phyloP scores from a whole-genome alignment of 345 rosid genomes.

The Carallia brachiata region DNA sequence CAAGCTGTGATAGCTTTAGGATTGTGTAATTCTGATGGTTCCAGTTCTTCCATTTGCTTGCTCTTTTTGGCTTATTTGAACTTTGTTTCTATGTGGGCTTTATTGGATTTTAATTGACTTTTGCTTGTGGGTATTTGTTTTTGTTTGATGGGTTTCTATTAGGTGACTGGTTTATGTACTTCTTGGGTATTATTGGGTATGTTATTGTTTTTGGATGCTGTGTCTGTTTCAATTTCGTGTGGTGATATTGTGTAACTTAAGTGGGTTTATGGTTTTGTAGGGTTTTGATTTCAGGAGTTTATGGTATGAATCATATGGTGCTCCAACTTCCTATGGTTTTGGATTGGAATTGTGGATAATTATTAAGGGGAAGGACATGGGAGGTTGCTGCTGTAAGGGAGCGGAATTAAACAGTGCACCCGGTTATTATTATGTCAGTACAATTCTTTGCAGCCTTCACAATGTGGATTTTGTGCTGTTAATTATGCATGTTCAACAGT shows the following conservation, averaged over 20 bases:
- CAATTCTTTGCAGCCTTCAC: constrained; percentile 22
- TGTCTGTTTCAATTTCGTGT: no score
- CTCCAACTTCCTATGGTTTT: constrained; percentile 11
- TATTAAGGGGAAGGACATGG: constrained; percentile 49
- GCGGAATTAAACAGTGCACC: constrained; percentile 43
- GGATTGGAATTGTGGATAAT: constrained; percentile 27
- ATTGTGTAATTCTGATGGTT: not conserved
- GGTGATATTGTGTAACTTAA: not conserved
- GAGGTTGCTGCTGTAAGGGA: constrained; percentile 86
- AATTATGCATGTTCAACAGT: no score
- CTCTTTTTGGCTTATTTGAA: not conserved
- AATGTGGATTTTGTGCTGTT: not conserved
- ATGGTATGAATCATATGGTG: constrained; percentile 2
- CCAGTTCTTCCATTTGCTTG: not conserved
- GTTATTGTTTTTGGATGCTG: no score
- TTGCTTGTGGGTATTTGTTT: not conserved
- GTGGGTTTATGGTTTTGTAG: not conserved
- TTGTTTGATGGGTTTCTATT: not conserved
- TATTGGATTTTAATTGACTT: not conserved
- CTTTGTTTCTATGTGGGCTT: not conserved
- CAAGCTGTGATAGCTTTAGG: not conserved
- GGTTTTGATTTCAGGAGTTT: not conserved
- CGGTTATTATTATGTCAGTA: constrained; percentile 61
- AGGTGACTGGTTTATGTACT: not conserved
- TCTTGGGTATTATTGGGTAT: not conserved